A percentile compares a stretch with the other conserved stretches of the same genome.
Conservation (phyloP, 1,284 basidiomycete species). For the Ganoderma multipileum region DNA sequence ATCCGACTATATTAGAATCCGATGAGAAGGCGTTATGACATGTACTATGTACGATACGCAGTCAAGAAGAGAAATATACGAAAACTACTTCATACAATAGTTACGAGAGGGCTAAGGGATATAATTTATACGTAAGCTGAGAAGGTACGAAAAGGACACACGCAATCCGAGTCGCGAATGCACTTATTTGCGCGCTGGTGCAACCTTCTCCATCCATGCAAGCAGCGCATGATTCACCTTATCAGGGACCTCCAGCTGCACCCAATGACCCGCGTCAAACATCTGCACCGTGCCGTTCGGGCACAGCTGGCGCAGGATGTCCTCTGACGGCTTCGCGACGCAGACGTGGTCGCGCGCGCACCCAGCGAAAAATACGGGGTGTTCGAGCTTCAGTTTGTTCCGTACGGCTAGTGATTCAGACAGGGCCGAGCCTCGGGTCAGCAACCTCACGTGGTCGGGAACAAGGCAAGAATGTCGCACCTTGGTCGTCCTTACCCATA, state of each 20-base stretch:
- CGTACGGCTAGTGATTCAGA: conserved; percentile 18
- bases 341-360: conserved; percentile 35
- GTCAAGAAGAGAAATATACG: not conserved
- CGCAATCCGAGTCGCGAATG: too few relatives aligned
- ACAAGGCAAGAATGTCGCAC: conserved; percentile 20
- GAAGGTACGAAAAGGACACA: not conserved
- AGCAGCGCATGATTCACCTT: conserved; percentile 38
- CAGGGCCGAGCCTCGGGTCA: not conserved
- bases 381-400: conserved; percentile 23
- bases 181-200: not conserved
- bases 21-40: not conserved
- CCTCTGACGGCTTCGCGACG: conserved; percentile 27
- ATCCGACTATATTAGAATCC: not conserved
- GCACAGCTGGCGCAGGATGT: conserved; percentile 27
- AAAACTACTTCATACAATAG: not conserved
- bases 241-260: conserved; percentile 36
- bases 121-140: not conserved
- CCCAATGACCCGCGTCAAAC: conserved; percentile 43
- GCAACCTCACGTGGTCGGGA: not conserved
- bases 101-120: not conserved
- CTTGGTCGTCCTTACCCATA: conserved; percentile 34
- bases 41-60: not conserved
- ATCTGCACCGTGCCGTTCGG: conserved; percentile 34
- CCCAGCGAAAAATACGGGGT: conserved; percentile 35
- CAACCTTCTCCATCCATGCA: conserved; percentile 26